Base-by-base conservation (phyloP, 495 filamentous ascomycete genomes). In the Aspergillus homomorphus region DNA sequence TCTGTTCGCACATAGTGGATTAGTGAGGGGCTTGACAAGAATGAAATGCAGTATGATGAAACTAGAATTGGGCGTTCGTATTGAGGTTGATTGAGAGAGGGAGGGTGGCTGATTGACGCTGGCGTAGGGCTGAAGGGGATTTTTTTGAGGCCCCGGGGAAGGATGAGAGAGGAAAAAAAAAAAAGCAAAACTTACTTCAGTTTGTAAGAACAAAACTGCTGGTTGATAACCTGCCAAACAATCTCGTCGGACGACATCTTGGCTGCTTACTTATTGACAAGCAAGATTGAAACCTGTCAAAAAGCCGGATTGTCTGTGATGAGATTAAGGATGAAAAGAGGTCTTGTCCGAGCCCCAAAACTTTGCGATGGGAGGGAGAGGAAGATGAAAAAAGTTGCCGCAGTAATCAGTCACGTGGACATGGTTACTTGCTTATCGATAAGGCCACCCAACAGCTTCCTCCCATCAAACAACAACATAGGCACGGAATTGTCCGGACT, bases 201-300 rank as follows among this genome's bases (percentile, higher is more conserved):
- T 66, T 97, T 98, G 78, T 92, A 98, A 49, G 90, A 86, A 76
- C 94, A 98, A 71, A 97, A 96, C 73, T 96, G 90, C 74, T 97
- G 87, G 72, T 91, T 91, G 56, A 96, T 96, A 55, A 95, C 86
- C 66, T 92, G 88, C 94, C 94, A 98, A 65, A 98, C 90, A 62
- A 98, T 95, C 73, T 98, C 94, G 81, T 98, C 94, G 46, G 91
- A 96, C 64, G 89, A 84, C 82, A 87, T 90, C 18, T 62, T 72
- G 59, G 38, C n/a, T 28, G 33, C 7, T 38, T 7, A 38, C 33
- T 38, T 38, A n/a, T n/a, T n/a, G n/a, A n/a, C n/a, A n/a, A n/a
- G n/a, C n/a, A n/a, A n/a, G n/a, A n/a, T n/a, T n/a, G n/a, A n/a
- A n/a, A n/a, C n/a, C n/a, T n/a, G n/a, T n/a, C n/a, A n/a, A 28